A percentile compares a stretch with the other conserved stretches of the same genome.
Evolutionary conservation across 352 stramenopile species (phyloP).

Genomic region (Poterioochromonas sp.): DNA sequence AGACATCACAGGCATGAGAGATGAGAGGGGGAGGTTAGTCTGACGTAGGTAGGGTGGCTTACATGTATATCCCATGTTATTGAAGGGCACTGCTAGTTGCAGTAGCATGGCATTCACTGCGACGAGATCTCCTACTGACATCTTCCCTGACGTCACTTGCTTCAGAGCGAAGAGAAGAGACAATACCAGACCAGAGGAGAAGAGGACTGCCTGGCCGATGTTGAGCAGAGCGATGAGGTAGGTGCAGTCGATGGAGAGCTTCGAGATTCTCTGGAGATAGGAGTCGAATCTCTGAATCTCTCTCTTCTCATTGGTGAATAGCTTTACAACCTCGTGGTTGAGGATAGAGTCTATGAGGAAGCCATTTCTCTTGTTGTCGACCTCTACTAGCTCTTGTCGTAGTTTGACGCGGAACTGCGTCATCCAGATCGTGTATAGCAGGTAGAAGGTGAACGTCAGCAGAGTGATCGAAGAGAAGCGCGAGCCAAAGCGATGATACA

Average conservation of each 20-base stretch:
- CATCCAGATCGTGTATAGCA: constrained; percentile 58
- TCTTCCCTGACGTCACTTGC: constrained; percentile 50
- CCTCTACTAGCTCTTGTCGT: constrained; percentile 60
- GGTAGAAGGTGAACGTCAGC: constrained; percentile 58
- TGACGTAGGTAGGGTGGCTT: not conserved
- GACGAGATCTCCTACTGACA: constrained; percentile 64
- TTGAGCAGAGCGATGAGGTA: constrained; percentile 56
- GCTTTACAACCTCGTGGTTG: constrained; percentile 71
- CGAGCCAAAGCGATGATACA: constrained; percentile 57
- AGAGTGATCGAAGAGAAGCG: constrained; percentile 47
- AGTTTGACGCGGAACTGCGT: constrained; percentile 64
- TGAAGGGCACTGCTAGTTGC: constrained; percentile 67
- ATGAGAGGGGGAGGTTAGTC: not conserved
- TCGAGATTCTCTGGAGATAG: constrained; percentile 35
- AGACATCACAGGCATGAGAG: not conserved
- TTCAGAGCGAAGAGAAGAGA: constrained; percentile 68
- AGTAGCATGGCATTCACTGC: constrained; percentile 67
- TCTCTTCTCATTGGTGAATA: constrained; percentile 63
- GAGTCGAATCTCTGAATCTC: constrained; percentile 58
- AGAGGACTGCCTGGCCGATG: constrained; percentile 63
- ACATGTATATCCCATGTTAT: constrained; percentile 57
- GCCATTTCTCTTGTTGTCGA: constrained; percentile 60
- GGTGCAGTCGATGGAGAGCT: constrained; percentile 1
- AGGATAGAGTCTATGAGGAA: constrained; percentile 69
- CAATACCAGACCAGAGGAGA: constrained; percentile 57